Base-by-base conservation (phyloP, 352 stramenopile genomes). In the Phytopythium litorale region DNA sequence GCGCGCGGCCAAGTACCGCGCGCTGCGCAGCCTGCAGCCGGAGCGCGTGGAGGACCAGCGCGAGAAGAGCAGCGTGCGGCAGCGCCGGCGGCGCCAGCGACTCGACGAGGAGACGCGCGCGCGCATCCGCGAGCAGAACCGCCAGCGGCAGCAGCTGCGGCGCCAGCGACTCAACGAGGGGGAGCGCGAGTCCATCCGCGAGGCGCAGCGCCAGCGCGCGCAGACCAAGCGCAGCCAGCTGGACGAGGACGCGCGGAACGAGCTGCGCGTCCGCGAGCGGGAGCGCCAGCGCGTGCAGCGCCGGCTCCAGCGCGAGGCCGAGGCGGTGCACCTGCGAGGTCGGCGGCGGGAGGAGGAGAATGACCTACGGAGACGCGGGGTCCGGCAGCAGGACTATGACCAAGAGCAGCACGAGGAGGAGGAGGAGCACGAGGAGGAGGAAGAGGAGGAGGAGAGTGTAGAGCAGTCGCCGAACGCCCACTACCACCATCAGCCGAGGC, bases 1-100 rank as follows among this genome's bases (percentile, higher is more conserved):
- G 28, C 78, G 83, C 13, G 81, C 83, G 0, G 81, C 83, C 51
- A 92, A 92, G 71, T 89, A 91, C 51, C 77, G 83, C 9, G 73
- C 79, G 58, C 85, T 79, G 48, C 66, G 60, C 35, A 69, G 64
- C 0, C 40, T 73, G 9, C 48, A 30, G 18, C 56, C 48, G 0
- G 56, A 56, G 21, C 53, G 65, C 2, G 32, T 43, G 19, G 69
- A 66, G 13, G 65, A 65, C 30, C 81, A 81, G 56, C 71, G 79
- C 5, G 68, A 84, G 58, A 70, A 79, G 56, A 81, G 75, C 62
- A 72, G 66, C 21, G 65, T 50, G 13, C 65, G 75, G 9, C 81
- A 90, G 58, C 79, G 77, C 28, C 65, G 72, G 7, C 79, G 78
- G 15, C 79, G 81, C 4, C 60, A 66, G 33, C 67, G 71, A 30